Base-by-base conservation (phyloP, 1,139 yeast genomes). In the Geotrichum restrictum region DNA sequence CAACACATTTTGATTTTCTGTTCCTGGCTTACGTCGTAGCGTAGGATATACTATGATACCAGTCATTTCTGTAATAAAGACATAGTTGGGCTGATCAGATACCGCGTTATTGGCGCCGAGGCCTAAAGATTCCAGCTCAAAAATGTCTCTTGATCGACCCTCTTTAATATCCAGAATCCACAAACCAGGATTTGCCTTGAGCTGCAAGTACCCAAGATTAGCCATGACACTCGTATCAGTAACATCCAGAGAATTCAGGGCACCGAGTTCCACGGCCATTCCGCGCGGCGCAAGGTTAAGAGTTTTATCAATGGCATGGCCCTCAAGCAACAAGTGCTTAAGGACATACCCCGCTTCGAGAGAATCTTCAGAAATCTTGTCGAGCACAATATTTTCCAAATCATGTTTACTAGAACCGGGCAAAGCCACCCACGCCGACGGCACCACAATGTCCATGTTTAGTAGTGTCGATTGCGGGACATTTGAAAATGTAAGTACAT, bases 171-270 rank as follows among this genome's bases (percentile, higher is more conserved):
- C 62, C 16, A 88, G 64, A 0, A 69, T 65, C 83, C 87, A 85
- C 1, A 74, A 52, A 0, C 96, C 96, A 0, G 93, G 93, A 45
- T 71, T 73, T 0, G 84, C 81, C 57, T 79, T 79, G 45, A 88
- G 70, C 66, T 88, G 96, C 56, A 85, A 75, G 67, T 88, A 88
- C 0, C 95, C 95, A 51, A 81, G 68, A 51, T 82, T 80, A 0
- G 85, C 77, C 91, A 88, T 82, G 2, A 87, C 81, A 44, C 70
- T 72, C 0, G 95, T 85, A 59, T 85, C 88, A 0, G 75, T 70
- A 1, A 62, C 41, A 13, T 37, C 48, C 0, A 61, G 53, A 2
- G 56, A 54, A 13, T 49, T 39, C 2, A 57, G 38, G 11, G 67
- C 63, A 13, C 69, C 65, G 11, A 83, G 64, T 34, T 76, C 75